Evolutionary conservation across 2,329 filamentous ascomycete species (phyloP).

Genomic region (Ceratocystis ficicola): DNA sequence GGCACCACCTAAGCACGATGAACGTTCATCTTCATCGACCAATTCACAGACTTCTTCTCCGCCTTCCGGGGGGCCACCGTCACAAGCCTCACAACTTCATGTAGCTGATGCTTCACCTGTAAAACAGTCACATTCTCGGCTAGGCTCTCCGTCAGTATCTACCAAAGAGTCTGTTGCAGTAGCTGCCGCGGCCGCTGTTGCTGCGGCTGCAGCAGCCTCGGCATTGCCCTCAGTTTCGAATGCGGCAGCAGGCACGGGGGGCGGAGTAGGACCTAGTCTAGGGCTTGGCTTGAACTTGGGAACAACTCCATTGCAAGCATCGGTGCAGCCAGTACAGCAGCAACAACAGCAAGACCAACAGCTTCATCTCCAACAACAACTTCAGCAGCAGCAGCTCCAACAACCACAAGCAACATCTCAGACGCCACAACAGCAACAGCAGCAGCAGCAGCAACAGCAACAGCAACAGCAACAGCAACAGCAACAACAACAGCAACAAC

Average conservation of each 20-base stretch:
- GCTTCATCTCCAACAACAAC: neutral
- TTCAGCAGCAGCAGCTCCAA: conserved; percentile 6
- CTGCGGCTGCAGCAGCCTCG: neutral
- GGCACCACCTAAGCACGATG: conserved; percentile 27
- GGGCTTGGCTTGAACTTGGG: neutral
- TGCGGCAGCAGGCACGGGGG: neutral
- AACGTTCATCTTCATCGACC: conserved; percentile 23
- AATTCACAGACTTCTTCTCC: conserved; percentile 19
- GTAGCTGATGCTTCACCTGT: conserved; percentile 26
- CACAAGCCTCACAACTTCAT: conserved; percentile 19
- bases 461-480: conserved; percentile 8
- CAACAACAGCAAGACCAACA: neutral
- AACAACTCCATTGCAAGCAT: neutral
- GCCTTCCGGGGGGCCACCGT: neutral
- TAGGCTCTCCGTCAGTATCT: neutral
- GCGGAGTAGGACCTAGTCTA: neutral
- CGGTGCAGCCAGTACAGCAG: neutral
- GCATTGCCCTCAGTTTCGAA: neutral
- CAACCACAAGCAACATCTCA: conserved; percentile 6
- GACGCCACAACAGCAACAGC: conserved; percentile 22
- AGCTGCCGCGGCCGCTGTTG: neutral
- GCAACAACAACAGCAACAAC: conserved; percentile 19
- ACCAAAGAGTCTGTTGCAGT: neutral
- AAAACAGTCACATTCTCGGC: neutral
- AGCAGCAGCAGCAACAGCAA: neutral